Evolutionary conservation across 352 stramenopile genomes (phyloP), one percentile per base, ranked within the genome.

Genomic region (Elongisporangium anandrum): DNA sequence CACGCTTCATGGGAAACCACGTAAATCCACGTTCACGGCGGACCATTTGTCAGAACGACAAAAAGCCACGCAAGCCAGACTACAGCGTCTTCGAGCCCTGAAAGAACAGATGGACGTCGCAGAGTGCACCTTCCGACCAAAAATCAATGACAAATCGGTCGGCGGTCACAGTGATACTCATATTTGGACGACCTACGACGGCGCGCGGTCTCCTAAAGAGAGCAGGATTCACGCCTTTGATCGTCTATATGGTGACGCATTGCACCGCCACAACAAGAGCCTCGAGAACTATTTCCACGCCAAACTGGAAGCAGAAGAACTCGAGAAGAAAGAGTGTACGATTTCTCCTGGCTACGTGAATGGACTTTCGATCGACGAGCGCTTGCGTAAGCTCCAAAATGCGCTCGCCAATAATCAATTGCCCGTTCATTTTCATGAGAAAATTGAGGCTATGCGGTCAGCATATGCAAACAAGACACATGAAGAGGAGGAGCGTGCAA

Each of bases 41-140:
- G 78, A 88, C 45, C 61, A 65, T 1, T 53, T 88, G 0, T 64
- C 61, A 4, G 59, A 77, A 53, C 73, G 75, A 22, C 60, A 81
- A 41, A 63, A 41, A 9, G 34, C 56, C 0, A 19, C 29, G 29
- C 29, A 41, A 41, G 29, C 29, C 29, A 73, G 57, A n/a, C 22
- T 88, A 2, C 52, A 61, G 5, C 57, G 70, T 52, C 50, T 88
- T 56, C 73, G 72, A 0, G 60, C 65, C n/a, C 58, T 38, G 4
- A 77, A 86, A 57, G 50, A 70, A 19, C 47, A 70, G 10, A 41
- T 70, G 16, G 78, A 86, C 38, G 26, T 86, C 4, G 67, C 72
- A 16, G 65, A 81, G 23, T 88, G 78, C 52, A 88, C 78, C 5
- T 88, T 88, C 60, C 72, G 74, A 20, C 78, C 78, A 19, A 58